Evolutionary conservation across 2,329 filamentous ascomycete genomes (phyloP), one percentile per base, ranked within the genome.

Genomic region (Fonsecaea monophora): DNA sequence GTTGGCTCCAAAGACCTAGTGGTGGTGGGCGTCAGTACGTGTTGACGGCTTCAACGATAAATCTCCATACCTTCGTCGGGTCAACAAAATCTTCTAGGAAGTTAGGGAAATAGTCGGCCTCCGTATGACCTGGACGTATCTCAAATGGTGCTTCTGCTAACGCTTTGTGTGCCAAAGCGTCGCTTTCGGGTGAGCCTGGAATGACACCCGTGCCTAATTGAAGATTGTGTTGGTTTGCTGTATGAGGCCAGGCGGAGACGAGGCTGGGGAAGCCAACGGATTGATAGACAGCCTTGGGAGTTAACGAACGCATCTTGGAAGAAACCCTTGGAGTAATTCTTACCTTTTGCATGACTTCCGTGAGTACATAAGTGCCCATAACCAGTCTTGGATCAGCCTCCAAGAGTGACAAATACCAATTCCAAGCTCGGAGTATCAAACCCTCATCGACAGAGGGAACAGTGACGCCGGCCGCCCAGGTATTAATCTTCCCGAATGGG

Each of bases 271-370:
- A 66, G 4, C 59, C 40, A 12, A 66, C 53, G 7, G 64, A 66
- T 62, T 66, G 64, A 45, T 66, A 66, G 6, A 60, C 64, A 30
- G 64, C 58, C 64, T 66, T 15, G 32, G 4, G 8, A 21, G 4
- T 9, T 53, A 9, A 50, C 30, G 4, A 4, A 32, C 30, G 48
- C 15, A 8, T 25, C 6, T 7, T 25, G 12, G 13, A 37, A n/a
- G 50, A 25, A 13, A 15, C 30, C 21, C 57, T n/a, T 50, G 21
- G 32, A 56, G 50, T 13, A 34, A 5, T 13, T 53, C 53, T 57
- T 32, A 62, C 64, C 59, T 66, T 66, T 37, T 66, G 64, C 64
- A 66, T 66, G n/a, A 66, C 45, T 30, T 66, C 64, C 50, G 62
- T 57, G 30, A 66, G 54, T 0, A 66, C 64, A 38, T 66, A 66